Base-by-base conservation (phyloP, 176 grass and related monocot species). In the Phragmites australis region DNA sequence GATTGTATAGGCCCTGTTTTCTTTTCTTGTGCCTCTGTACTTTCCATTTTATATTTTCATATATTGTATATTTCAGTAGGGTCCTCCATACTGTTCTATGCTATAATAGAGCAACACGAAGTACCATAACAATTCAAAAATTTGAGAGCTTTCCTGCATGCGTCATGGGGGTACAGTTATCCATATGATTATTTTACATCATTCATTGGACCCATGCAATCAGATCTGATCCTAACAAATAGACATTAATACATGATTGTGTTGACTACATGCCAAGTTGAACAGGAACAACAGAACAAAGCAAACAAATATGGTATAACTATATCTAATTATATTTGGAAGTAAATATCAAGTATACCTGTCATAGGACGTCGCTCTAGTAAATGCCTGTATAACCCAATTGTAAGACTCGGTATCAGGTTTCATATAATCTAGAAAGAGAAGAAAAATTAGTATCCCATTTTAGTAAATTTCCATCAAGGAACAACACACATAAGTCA, bases 351-450 rank as follows among this genome's bases (percentile, higher is more conserved):
- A 49, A 25, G 47, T 25, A 68, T 90, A 97, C 95, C 95, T 94
- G 81, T 97, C 95, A 87, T 97, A 92, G 23, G 92, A 90, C 0
- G 85, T 83, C 39, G 95, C 95, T 80, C 95, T 94, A 74, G 95
- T 94, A 86, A 90, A 97, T 85, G 95, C 95, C 70, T 97, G 92
- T 82, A 97, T 97, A 39, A 94, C 92, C 89, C 89, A 97, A 76
- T 97, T 97, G 87, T 94, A 97, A 37, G 87, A 90, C 49, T 94
- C 92, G 6, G 95, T 94, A 89, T 97, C 83, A 52, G 95, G 95
- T 84, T 92, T 97, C 95, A 97, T 97, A 71, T 82, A 92, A 77
- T 91, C 95, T 97, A 82, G 56, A 88, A 94, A 51, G 55, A 48
- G 42, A 67, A 65, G 49, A 21, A 72, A 77, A 81, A 72, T 77